Conservation (phyloP, 2,329 filamentous ascomycete genomes). For the Thelonectria olida region DNA sequence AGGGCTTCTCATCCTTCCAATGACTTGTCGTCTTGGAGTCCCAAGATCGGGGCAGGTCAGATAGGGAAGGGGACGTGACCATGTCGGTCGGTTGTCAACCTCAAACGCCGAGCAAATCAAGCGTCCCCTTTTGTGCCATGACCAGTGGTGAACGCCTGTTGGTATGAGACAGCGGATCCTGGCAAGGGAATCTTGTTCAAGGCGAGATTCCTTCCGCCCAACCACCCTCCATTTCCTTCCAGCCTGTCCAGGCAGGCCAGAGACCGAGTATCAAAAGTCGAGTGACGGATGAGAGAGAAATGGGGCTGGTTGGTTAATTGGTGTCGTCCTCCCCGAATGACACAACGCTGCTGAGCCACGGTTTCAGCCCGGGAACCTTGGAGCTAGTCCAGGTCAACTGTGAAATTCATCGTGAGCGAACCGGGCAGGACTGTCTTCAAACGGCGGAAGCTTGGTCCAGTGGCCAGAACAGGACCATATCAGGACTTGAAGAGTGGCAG, state of each 20-base stretch:
- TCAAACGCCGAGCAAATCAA: slow-evolving; percentile 34
- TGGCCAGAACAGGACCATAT: slow-evolving; percentile 14
- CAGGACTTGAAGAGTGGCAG: slow-evolving; percentile 29
- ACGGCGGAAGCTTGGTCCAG: too few species aligned
- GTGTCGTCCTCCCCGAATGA: slow-evolving; percentile 32
- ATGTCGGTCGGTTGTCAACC: slow-evolving; percentile 27
- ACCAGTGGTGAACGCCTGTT: slow-evolving; percentile 21
- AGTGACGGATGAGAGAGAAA: slow-evolving; percentile 6
- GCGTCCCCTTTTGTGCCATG: slow-evolving; percentile 15
- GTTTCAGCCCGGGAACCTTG: slow-evolving; percentile 39
- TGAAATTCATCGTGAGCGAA: slow-evolving; percentile 24
- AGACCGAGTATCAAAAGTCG: background rate
- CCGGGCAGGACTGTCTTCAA: slow-evolving; percentile 9
- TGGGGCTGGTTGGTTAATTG: slow-evolving; percentile 23
- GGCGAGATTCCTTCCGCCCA: slow-evolving; percentile 25
- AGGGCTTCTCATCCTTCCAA: slow-evolving; percentile 14
- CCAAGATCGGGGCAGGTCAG: slow-evolving; percentile 11
- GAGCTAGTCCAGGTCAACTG: too few species aligned
- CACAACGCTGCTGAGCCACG: slow-evolving; percentile 34
- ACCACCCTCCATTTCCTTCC: background rate
- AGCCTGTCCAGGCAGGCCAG: slow-evolving; percentile 8
- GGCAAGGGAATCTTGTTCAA: slow-evolving; percentile 22
- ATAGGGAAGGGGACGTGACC: slow-evolving; percentile 8
- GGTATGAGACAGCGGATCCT: slow-evolving; percentile 25
- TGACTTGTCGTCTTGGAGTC: background rate